Conservation (phyloP, 2,329 filamentous ascomycete species). For the Pseudopithomyces chartarum region DNA sequence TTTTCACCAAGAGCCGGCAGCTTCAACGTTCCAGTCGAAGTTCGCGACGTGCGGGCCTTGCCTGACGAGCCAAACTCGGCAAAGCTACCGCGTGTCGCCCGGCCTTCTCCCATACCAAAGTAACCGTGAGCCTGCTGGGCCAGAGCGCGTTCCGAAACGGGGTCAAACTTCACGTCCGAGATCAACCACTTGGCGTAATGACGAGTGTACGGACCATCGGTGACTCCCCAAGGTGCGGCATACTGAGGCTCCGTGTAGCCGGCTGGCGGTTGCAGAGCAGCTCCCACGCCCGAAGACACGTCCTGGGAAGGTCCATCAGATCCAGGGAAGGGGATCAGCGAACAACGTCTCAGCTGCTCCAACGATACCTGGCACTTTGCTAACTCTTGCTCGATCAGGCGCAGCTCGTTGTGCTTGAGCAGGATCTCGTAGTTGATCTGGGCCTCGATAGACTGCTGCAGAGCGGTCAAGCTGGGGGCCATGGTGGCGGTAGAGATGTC, state of each 20-base stretch:
- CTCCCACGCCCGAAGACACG: slow-evolving; percentile 75
- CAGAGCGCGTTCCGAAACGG: slow-evolving; percentile 45
- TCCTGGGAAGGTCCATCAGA: slow-evolving; percentile 68
- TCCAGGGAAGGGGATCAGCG: slow-evolving; percentile 87
- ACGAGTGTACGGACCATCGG: slow-evolving; percentile 88
- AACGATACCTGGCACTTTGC: slow-evolving; percentile 93
- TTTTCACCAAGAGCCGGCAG: slow-evolving; percentile 49
- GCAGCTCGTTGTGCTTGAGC: slow-evolving; percentile 91
- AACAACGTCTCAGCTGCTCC: slow-evolving; percentile 90
- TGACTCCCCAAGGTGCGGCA: slow-evolving; percentile 87
- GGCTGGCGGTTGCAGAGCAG: slow-evolving; percentile 65
- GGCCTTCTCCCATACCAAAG: slow-evolving; percentile 63
- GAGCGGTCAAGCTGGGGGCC: slow-evolving; percentile 50
- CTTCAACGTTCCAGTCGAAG: slow-evolving; percentile 58
- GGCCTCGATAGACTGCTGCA: slow-evolving; percentile 77
- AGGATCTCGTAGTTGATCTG: slow-evolving; percentile 92
- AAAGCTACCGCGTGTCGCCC: slow-evolving; percentile 78
- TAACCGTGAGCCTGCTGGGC: slow-evolving; percentile 43
- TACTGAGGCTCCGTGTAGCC: slow-evolving; percentile 73
- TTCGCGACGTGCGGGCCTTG: slow-evolving; percentile 63
- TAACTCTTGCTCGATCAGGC: slow-evolving; percentile 92
- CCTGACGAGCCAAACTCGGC: slow-evolving; percentile 56
- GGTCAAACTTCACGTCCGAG: slow-evolving; percentile 82
- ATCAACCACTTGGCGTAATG: slow-evolving; percentile 97
- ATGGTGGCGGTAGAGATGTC: slow-evolving; percentile 29